Base-by-base conservation (phyloP, 2,329 filamentous ascomycete species). In the Arthrinium phaeospermum region DNA sequence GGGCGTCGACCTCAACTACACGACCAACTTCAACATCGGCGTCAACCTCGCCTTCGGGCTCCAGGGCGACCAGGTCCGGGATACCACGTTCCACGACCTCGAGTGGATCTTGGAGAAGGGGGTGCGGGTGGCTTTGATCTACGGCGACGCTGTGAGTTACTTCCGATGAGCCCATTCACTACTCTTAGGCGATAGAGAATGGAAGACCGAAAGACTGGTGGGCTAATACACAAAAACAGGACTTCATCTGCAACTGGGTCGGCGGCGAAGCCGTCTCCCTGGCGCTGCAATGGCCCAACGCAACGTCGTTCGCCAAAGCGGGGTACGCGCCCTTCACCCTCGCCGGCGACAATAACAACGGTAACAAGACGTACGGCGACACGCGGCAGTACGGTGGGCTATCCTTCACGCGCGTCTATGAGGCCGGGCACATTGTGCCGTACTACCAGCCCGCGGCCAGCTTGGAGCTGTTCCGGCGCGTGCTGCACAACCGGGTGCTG, bases 1-100 rank as follows among this genome's bases (percentile, higher is more conserved):
- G 0, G 91, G 90, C 13, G 86, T 90, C 0, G 88, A 88, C 0
- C 79, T 91, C 45, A 91, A 91, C 79, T 91, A 86, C 81, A 88
- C 88, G 22, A 82, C 81, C n/a, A 82, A 89, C 68, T 82, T 81
- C 27, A 90, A 86, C 77, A 75, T 77, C 27, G 81, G 83, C 12
- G 85, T 91, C 16, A 83, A 79, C 53, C 74, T 75, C 5, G 81
- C 85, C 13, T 88, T 94, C 74, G 93, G 88, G 82, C 78, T 86
- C 72, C 80, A 85, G 34, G 85, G 94, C 49, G 85, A 86, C 74
- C 92, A 80, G 75, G 73, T 71, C 22, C 77, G 79, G 4, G 78
- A 79, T 68, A 77, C 77, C 46, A 79, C 76, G 19, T 67, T 80
- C 24, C 74, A 74, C 13, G 78, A 76, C 27, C 71, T 81, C 46